These are phyloP conservation scores for Leccinum huronense DNA, from an alignment of 1,284 basidiomycete genomes.

Conservation along the genomic window DNA sequence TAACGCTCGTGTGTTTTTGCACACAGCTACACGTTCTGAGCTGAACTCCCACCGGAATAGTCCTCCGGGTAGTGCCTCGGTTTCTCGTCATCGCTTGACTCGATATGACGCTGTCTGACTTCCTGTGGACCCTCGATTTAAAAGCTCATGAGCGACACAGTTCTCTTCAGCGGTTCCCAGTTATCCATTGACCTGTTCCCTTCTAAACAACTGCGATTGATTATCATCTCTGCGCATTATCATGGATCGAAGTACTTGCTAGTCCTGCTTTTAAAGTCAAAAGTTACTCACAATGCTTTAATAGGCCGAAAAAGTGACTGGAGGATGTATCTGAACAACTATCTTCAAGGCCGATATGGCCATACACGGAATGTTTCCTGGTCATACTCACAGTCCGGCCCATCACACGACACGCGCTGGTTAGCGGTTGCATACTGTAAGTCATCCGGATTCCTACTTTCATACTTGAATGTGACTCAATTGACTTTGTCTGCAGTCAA, in stretches of 20 bases:
- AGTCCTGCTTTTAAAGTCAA: neutral
- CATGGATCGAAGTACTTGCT: conserved; percentile 24
- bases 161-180: conserved; percentile 13
- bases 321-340: conserved; percentile 33
- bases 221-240: conserved; percentile 3
- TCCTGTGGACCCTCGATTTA: conserved; percentile 30
- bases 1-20: conserved; percentile 8
- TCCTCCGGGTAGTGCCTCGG: conserved; percentile 6
- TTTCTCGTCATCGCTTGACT: conserved; percentile 30
- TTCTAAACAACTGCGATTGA: conserved; percentile 4
- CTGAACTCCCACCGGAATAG: conserved; percentile 11
- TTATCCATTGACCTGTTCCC: conserved; percentile 8
- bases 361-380: conserved; percentile 30
- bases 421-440: conserved; percentile 31
- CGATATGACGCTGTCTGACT: conserved; percentile 26
- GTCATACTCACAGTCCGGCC: conserved; percentile 25
- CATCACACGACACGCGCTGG: conserved; percentile 30
- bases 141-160: conserved; percentile 17
- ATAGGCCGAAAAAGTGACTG: conserved; percentile 28
- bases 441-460: conserved; percentile 4
- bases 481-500: conserved; percentile 21
- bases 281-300: conserved; percentile 10
- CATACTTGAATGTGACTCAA: neutral
- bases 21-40: conserved; percentile 27
- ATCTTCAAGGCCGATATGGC: conserved; percentile 33